Conservation (phyloP, 1,284 basidiomycete species). For the Apiotrichum gracile region DNA sequence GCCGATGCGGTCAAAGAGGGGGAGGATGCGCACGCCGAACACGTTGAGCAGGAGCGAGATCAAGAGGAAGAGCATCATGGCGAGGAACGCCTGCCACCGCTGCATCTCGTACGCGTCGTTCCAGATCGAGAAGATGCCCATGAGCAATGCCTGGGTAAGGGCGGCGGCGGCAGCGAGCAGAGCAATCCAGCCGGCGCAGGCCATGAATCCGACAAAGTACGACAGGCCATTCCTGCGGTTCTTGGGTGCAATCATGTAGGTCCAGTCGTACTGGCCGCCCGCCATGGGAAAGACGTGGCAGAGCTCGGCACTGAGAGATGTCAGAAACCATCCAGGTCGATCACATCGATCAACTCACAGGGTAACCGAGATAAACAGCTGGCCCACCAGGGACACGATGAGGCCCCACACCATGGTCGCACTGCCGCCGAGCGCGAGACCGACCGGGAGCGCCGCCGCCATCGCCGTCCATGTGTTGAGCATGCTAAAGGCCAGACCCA, state of each 20-base stretch:
- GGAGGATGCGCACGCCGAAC: constrained; percentile 35
- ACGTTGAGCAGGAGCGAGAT: constrained; percentile 36
- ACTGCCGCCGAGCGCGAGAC: constrained; percentile 36
- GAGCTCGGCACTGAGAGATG: constrained; percentile 2
- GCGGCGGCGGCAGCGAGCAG: constrained; percentile 37
- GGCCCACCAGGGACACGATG: constrained; percentile 26
- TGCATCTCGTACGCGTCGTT: constrained; percentile 28
- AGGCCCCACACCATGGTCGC: constrained; percentile 41
- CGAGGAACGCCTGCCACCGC: constrained; percentile 34
- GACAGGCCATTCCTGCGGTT: background rate
- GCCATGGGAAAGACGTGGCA: constrained; percentile 17
- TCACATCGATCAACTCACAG: constrained; percentile 9
- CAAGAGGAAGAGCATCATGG: constrained; percentile 31
- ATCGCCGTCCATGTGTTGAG: constrained; percentile 18
- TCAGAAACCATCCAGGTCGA: background rate
- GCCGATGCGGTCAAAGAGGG: constrained; percentile 38
- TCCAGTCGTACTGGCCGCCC: constrained; percentile 48
- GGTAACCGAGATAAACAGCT: constrained; percentile 22
- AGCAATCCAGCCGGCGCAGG: constrained; percentile 44
- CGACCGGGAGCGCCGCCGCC: constrained; percentile 8
- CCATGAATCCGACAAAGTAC: background rate
- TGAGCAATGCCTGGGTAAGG: constrained; percentile 37
- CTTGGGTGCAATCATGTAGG: constrained; percentile 28
- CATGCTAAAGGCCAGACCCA: constrained; percentile 19
- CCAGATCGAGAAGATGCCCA: constrained; percentile 41